Evolutionary conservation across 1,139 yeast species (phyloP), one percentile per base, ranked within the genome.

Genomic region (Candida frijolesensis): DNA sequence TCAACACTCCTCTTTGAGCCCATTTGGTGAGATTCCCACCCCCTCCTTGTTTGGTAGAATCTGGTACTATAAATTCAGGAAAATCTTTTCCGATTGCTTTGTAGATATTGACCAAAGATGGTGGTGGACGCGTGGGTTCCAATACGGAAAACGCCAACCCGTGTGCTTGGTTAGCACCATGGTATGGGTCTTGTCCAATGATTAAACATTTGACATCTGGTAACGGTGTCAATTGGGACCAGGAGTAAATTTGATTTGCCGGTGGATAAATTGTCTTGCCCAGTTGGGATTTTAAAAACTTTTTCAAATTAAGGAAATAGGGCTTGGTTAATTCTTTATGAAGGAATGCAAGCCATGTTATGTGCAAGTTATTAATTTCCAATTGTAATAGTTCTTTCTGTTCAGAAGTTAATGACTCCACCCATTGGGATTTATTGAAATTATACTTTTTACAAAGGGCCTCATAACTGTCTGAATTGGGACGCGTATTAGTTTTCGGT

Each of bases 181-280:
- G 99, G 64, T 94, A 94, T 0, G 99, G 99, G 65, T 94, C 99
- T 66, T 94, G 99, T 1, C 99, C 99, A 43, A 95, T 73, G 15
- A 95, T 78, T 3, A 94, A 79, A 33, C 95, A 95, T 61, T 84
- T 85, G 30, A 92, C 87, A 1, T 79, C 67, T 5, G 83, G 76
- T 34, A 94, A 73, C 0, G 97, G 97, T 0, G 98, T 90, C 33
- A 85, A 76, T 44, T 91, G 81, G 1, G 96, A 86, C 98, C 99
- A 94, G 0, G 97, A 88, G 65, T 94, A 94, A n/a, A 94, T 83
- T 54, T 88, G 87, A 15, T 78, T 62, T 22, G 72, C 66, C 0
- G 94, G 92, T 1, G 99, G 99, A 67, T 89, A 94, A 0, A 92
- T 75, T 1, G 76, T 72, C 53, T 79, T 77, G 53, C 65, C 60